phyloP scores from a whole-genome alignment of 106 monocot species.

The Allium fistulosum region DNA sequence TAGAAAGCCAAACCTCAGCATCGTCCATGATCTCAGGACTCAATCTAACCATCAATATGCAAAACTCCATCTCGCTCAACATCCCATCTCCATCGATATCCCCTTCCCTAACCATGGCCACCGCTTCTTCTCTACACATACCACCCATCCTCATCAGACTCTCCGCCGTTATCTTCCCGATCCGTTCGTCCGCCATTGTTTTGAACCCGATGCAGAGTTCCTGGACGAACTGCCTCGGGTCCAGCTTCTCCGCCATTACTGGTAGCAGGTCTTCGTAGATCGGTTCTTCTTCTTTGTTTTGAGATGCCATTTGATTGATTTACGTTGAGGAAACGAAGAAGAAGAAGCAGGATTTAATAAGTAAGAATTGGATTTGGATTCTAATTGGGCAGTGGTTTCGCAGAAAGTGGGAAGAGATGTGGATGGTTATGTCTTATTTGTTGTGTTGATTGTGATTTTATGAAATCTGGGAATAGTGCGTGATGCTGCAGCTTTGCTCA shows the following conservation, averaged over 20 bases:
- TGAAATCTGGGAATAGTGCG: too few relatives aligned
- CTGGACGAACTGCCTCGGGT: conserved; percentile 1
- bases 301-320: too few relatives aligned
- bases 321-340: too few relatives aligned
- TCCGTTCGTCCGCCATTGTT: conserved; percentile 8
- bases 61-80: conserved; percentile 16
- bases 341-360: too few relatives aligned
- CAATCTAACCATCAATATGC: conserved; percentile 15
- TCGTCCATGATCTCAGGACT: conserved; percentile 15
- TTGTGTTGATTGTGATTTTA: too few relatives aligned
- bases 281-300: too few relatives aligned
- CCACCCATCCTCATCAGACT: conserved; percentile 11
- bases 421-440: too few relatives aligned
- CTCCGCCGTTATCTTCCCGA: conserved; percentile 10
- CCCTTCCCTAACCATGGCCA: conserved; percentile 13
- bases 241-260: conserved; percentile 11
- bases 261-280: conserved; percentile 10
- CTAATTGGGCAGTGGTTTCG: too few relatives aligned
- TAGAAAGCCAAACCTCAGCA: neutral
- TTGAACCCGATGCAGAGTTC: conserved; percentile 17
- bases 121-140: conserved; percentile 8
- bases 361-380: too few relatives aligned
- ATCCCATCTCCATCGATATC: conserved; percentile 20
- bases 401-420: too few relatives aligned
- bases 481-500: too few relatives aligned